phyloP scores from a whole-genome alignment of 176 grass and related monocot genomes.

The Phyllostachys edulis region DNA sequence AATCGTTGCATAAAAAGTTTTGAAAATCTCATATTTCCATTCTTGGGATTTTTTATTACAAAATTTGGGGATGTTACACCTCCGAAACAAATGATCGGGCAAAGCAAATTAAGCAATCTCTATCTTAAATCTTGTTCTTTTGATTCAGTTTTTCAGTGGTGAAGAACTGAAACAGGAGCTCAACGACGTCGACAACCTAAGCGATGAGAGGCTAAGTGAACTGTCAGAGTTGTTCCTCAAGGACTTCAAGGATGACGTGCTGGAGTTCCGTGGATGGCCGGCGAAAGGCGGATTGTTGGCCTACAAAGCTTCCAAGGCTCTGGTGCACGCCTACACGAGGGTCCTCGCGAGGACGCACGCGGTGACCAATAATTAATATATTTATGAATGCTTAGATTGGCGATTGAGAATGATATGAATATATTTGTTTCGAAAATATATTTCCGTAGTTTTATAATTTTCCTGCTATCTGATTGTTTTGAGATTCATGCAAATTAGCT shows the following conservation, averaged over 20 bases:
- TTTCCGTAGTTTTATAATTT: no score
- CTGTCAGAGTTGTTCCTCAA: conserved; percentile 36
- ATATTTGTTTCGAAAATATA: no score
- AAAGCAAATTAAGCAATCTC: background rate
- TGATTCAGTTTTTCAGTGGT: conserved; percentile 40
- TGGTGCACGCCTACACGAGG: conserved; percentile 43
- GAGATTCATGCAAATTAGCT: no score
- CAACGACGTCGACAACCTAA: conserved; percentile 1
- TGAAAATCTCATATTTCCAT: no score
- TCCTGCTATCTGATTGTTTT: no score
- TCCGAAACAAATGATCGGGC: background rate
- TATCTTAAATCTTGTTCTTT: background rate
- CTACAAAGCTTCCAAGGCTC: conserved; percentile 50
- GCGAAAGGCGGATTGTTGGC: background rate
- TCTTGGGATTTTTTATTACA: no score
- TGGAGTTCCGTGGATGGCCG: conserved; percentile 34
- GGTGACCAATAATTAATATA: no score
- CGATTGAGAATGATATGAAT: no score
- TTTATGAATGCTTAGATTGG: no score
- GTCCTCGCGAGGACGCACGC: conserved; percentile 44
- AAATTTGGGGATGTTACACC: no score
- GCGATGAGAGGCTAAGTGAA: conserved; percentile 17
- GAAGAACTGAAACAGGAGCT: conserved; percentile 28
- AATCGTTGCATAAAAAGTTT: no score
- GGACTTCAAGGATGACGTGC: conserved; percentile 28